Conservation (phyloP, 2,329 filamentous ascomycete genomes). For the Madurella fahalii region DNA sequence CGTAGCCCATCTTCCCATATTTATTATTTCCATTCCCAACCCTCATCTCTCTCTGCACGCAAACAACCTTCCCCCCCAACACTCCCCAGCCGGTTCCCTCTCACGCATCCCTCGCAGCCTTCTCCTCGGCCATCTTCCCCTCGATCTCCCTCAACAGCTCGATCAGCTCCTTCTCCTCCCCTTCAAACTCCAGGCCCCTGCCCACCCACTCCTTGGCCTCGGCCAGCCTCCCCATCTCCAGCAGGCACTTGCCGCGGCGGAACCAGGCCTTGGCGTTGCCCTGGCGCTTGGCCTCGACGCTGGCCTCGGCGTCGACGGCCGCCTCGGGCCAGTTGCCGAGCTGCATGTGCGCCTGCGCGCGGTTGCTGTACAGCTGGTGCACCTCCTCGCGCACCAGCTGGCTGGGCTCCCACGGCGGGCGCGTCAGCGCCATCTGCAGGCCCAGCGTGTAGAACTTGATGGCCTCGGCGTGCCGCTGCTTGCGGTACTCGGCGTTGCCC, state of each 20-base stretch:
- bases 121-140: slow-evolving; percentile 39
- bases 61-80: not conserved
- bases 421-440: slow-evolving; percentile 77
- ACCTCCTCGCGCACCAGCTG: slow-evolving; percentile 83
- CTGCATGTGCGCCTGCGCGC: slow-evolving; percentile 86
- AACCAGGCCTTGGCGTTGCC: slow-evolving; percentile 96
- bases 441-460: slow-evolving; percentile 79
- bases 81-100: not conserved
- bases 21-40: not conserved
- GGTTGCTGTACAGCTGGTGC: slow-evolving; percentile 73
- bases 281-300: slow-evolving; percentile 78
- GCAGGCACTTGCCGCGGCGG: slow-evolving; percentile 75
- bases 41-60: not conserved
- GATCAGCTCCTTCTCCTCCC: slow-evolving; percentile 60
- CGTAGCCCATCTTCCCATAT: too few relatives aligned
- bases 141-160: slow-evolving; percentile 62
- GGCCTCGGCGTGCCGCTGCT: slow-evolving; percentile 69
- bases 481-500: slow-evolving; percentile 79
- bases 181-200: slow-evolving; percentile 77
- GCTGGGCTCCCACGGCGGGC: slow-evolving; percentile 84
- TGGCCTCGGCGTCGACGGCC: slow-evolving; percentile 80
- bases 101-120: slow-evolving; percentile 24
- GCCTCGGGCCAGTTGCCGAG: slow-evolving; percentile 79
- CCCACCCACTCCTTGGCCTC: slow-evolving; percentile 79
- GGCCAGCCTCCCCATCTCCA: slow-evolving; percentile 84